These are phyloP conservation scores for Diplotaxis tenuifolia DNA, from an alignment of 345 rosid genomes.

Conservation along the genomic window DNA sequence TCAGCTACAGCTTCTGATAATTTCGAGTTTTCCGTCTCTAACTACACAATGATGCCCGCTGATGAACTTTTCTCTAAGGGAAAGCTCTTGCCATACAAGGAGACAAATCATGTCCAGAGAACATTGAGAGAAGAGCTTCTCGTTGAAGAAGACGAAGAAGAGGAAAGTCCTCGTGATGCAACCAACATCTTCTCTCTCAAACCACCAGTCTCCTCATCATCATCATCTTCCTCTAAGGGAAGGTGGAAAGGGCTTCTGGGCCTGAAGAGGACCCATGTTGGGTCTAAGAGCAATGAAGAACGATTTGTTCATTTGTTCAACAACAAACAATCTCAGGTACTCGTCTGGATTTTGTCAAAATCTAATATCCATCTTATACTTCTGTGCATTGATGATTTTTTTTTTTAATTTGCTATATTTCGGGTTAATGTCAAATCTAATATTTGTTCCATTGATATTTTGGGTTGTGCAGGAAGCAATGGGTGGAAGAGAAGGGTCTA, in stretches of 20 bases:
- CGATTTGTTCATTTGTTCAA: constrained; percentile 39
- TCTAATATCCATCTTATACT: neutral
- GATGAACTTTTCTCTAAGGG: constrained; percentile 96
- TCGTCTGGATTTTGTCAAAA: neutral
- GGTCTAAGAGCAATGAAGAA: constrained; percentile 64
- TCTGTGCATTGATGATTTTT: neutral
- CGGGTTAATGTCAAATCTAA: neutral
- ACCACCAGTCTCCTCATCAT: constrained; percentile 53
- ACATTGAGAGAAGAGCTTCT: constrained; percentile 92
- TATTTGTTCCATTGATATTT: neutral
- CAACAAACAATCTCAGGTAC: constrained; percentile 43
- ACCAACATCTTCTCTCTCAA: constrained; percentile 40
- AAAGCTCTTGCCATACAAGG: constrained; percentile 77
- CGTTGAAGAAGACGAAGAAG: constrained; percentile 46
- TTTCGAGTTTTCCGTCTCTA: constrained; percentile 83
- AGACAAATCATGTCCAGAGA: constrained; percentile 58
- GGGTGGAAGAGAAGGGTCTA: constrained; percentile 53
- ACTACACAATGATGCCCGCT: constrained; percentile 88
- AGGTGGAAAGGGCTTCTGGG: constrained; percentile 89
- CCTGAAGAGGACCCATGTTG: constrained; percentile 64
- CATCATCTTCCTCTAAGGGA: constrained; percentile 36
- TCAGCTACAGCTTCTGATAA: constrained; percentile 54
- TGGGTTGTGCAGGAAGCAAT: constrained; percentile 27
- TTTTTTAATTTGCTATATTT: neutral
- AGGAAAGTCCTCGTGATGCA: constrained; percentile 38